Evolutionary conservation across 306 rosid genomes (phyloP).

Genomic region (Casuarina glauca): DNA sequence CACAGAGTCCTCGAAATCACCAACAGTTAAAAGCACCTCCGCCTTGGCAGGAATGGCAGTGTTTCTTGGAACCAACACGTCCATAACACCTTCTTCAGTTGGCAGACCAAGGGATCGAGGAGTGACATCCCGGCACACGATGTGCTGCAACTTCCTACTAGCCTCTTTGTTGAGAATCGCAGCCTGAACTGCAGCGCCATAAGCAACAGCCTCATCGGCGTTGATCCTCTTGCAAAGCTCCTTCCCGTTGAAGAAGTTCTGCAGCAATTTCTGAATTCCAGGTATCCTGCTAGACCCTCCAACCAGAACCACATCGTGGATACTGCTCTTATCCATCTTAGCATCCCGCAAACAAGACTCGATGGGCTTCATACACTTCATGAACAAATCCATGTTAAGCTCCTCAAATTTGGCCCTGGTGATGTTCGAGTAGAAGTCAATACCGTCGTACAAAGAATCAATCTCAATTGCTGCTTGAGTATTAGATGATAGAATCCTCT

Average conservation of each 20-base stretch:
- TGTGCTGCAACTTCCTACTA: not conserved
- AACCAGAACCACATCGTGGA: conserved; percentile 41
- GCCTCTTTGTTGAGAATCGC: conserved; percentile 34
- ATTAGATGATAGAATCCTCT: conserved; percentile 42
- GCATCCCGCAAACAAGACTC: conserved; percentile 40
- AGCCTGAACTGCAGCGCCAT: conserved; percentile 44
- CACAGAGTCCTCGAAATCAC: too few relatives aligned
- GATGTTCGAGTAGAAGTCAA: conserved; percentile 32
- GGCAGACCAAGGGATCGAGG: not conserved
- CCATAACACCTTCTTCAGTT: not conserved
- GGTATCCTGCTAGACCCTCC: conserved; percentile 47
- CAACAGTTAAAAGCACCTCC: conserved; percentile 17
- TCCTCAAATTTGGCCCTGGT: conserved; percentile 37
- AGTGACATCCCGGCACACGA: not conserved
- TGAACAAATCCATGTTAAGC: conserved; percentile 41
- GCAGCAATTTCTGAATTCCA: conserved; percentile 35
- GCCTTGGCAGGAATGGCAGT: not conserved
- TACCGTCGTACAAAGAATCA: conserved; percentile 38
- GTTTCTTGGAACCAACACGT: not conserved
- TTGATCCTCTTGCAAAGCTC: conserved; percentile 45
- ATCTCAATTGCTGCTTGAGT: conserved; percentile 38
- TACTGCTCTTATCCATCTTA: conserved; percentile 30
- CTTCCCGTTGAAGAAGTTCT: conserved; percentile 42
- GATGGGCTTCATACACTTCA: conserved; percentile 36
- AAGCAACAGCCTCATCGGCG: conserved; percentile 46